Base-by-base conservation (phyloP, 2,329 filamentous ascomycete genomes). In the Aspergillus fructus region DNA sequence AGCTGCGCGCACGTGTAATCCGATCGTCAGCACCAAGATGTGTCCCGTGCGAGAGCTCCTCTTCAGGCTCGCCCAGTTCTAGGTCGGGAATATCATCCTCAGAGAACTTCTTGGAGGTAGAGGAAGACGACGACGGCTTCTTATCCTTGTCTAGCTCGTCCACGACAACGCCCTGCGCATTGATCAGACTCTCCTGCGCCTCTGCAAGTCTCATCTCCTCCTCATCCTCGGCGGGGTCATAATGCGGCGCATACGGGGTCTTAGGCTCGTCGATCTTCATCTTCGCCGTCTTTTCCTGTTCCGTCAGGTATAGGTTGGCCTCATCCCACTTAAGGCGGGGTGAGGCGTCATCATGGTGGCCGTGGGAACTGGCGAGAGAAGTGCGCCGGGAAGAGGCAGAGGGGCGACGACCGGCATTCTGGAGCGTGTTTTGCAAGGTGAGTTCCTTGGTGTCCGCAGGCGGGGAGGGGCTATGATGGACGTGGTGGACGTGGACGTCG, bases 261-360 rank as follows among this genome's bases (percentile, higher is more conserved):
- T 99, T 99, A 60, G 94, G 94, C 79, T 99, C 94, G 65, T 92
- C 90, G 64, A 99, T 99, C 82, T 97, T 99, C 94, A 99, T 99
- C 58, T 93, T 97, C 61, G 89, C 89, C 59, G 88, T 91, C 76
- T 90, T 93, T 76, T 97, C 91, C 76, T 97, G 93, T 78, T 99
- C 94, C 7, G 94, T 94, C 53, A 99, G 84, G 77, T 97, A 99
- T 33, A 99, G 84, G 72, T 99, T 99, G 46, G 91, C 94, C 79
- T 99, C 94, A 75, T 99, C 94, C 94, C 94, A 99, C 79, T 97
- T 96, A 65, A 99, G 82, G 61, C 92, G 88, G 62, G 90, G 89
- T 58, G 84, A 87, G 56, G 81, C 82, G 49, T 86, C 83, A 50
- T 85, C 83, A 17, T 80, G 74, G 17, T 80, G 74, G 42, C 83